These are phyloP conservation scores for Globisporangium recalcitrans DNA, from an alignment of 352 stramenopile species.

Conservation along the genomic window DNA sequence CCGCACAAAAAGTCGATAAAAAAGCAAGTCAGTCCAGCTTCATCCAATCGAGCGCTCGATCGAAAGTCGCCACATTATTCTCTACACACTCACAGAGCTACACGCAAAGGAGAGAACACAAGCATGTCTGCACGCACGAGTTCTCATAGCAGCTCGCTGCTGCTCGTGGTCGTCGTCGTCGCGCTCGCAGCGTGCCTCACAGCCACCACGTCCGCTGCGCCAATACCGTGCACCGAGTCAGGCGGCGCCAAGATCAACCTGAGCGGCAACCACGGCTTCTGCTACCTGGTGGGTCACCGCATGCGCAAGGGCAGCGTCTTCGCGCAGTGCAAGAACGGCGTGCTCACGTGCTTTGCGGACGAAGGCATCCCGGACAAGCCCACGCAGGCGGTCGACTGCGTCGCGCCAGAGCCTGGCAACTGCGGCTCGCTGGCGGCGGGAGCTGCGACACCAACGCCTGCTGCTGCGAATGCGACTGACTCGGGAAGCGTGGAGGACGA, in stretches of 20 bases:
- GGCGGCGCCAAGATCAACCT: conserved; percentile 29
- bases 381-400: conserved; percentile 21
- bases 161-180: neutral
- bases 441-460: conserved; percentile 4
- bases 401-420: conserved; percentile 27
- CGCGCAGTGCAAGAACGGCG: conserved; percentile 32
- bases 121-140: neutral
- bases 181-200: neutral
- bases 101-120: neutral
- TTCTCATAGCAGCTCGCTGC: neutral
- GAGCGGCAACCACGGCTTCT: conserved; percentile 35
- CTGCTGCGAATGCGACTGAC: conserved; percentile 8
- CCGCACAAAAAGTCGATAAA: conserved; percentile 1
- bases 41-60: neutral
- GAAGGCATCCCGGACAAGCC: conserved; percentile 42
- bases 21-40: neutral
- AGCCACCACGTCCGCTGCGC: neutral
- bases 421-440: conserved; percentile 28
- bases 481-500: neutral
- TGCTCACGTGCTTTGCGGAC: conserved; percentile 32
- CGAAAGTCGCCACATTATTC: neutral
- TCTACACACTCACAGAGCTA: neutral
- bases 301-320: conserved; percentile 36
- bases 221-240: conserved; percentile 22
- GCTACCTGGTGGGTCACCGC: conserved; percentile 41